Conservation (phyloP, 2,329 filamentous ascomycete genomes). For the Stagonosporopsis rhizophila region DNA sequence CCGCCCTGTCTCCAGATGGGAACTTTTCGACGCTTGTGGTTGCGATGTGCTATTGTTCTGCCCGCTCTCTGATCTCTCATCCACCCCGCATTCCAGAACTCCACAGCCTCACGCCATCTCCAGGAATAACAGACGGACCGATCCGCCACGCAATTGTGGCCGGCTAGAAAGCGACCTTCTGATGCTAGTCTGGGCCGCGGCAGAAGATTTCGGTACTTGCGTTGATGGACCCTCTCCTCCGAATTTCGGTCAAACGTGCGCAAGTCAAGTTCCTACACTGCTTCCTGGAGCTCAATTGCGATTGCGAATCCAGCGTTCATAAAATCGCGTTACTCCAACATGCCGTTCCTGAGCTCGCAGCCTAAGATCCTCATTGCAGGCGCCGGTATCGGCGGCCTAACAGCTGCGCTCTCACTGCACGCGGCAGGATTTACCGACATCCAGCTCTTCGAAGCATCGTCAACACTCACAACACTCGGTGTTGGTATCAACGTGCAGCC, state of each 20-base stretch:
- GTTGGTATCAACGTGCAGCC: constrained; percentile 59
- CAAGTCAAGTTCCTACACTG: background rate
- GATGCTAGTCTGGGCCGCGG: constrained; percentile 6
- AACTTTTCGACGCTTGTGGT: background rate
- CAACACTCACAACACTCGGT: constrained; percentile 53
- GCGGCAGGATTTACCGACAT: constrained; percentile 67
- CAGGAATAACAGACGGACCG: constrained; percentile 10
- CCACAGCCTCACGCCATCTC: constrained; percentile 10
- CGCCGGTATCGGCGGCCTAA: constrained; percentile 77
- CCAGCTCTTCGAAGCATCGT: constrained; percentile 53
- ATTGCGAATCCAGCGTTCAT: background rate
- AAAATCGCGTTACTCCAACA: constrained; percentile 3
- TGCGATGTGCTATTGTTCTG: background rate
- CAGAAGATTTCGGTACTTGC: constrained; percentile 16
- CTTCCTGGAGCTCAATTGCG: background rate
- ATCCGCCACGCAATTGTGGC: constrained; percentile 3
- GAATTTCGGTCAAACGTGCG: constrained; percentile 5
- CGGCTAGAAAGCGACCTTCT: background rate
- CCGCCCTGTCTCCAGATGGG: background rate
- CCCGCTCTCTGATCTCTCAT: background rate
- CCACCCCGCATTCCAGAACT: constrained; percentile 4
- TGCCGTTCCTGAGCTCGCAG: constrained; percentile 31
- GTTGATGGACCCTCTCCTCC: background rate
- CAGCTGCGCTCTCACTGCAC: constrained; percentile 73
- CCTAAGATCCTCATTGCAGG: constrained; percentile 40